Evolutionary conservation across 768 basidiomycete genomes (phyloP).

Genomic region (Ramaria sp.): DNA sequence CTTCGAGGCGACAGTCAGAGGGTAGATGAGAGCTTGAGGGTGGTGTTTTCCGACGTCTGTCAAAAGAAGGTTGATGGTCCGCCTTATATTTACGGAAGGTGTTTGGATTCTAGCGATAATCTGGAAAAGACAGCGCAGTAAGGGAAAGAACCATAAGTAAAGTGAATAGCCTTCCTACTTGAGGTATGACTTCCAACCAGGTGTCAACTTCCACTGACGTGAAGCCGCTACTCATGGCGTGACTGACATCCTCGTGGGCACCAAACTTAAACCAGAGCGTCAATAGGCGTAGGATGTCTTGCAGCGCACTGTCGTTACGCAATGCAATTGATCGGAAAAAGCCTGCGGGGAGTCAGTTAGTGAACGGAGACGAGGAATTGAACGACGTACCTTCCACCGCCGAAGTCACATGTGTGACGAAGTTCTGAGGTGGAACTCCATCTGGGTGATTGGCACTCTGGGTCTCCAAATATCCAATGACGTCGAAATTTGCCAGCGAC

Average conservation of each 20-base stretch:
- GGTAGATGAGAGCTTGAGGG: conserved; percentile 94
- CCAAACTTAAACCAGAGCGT: conserved; percentile 99
- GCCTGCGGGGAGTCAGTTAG: conserved; percentile 31
- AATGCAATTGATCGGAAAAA: conserved; percentile 94
- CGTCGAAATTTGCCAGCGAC: conserved; percentile 94
- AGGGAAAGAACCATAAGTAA: not conserved
- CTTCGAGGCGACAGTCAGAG: conserved; percentile 92
- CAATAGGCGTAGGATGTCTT: conserved; percentile 86
- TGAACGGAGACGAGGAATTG: not conserved
- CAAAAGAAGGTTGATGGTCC: conserved; percentile 80
- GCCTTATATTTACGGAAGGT: conserved; percentile 73
- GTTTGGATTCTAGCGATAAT: conserved; percentile 99
- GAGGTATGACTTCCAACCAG: conserved; percentile 97
- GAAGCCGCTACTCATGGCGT: conserved; percentile 82
- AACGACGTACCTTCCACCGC: conserved; percentile 68
- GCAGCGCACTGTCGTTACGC: conserved; percentile 81
- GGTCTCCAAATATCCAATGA: conserved; percentile 71
- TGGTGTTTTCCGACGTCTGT: conserved; percentile 93
- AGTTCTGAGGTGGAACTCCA: conserved; percentile 49
- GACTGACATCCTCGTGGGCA: conserved; percentile 77
- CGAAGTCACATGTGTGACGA: conserved; percentile 80
- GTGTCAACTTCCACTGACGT: conserved; percentile 89
- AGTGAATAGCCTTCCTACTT: conserved; percentile 41
- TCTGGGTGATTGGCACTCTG: conserved; percentile 43
- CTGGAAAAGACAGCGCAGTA: conserved; percentile 18